These are phyloP conservation scores for Pythium sp. DNA, from an alignment of 352 stramenopile genomes.

Conservation along the genomic window DNA sequence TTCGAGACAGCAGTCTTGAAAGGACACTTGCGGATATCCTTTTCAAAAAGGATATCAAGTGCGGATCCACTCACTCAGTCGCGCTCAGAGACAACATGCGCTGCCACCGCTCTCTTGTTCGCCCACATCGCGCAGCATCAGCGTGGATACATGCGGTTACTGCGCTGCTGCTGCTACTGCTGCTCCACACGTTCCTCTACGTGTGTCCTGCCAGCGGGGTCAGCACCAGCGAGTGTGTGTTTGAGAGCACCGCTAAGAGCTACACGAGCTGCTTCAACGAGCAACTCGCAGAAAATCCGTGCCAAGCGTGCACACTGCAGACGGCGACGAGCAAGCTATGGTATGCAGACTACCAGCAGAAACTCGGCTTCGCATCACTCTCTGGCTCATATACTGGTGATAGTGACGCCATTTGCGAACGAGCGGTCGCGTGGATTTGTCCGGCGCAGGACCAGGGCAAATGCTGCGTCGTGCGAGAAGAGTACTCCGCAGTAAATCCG, in stretches of 20 bases:
- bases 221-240: constrained; percentile 4
- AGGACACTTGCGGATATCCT: too few species aligned
- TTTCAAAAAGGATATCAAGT: too few species aligned
- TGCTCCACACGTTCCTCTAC: neutral
- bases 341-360: constrained; percentile 15
- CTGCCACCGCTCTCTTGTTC: neutral
- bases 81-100: neutral
- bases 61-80: neutral
- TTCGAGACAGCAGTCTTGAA: too few species aligned
- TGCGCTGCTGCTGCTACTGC: neutral
- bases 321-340: constrained; percentile 2
- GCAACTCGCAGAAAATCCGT: neutral
- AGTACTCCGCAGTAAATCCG: neutral
- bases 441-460: constrained; percentile 7
- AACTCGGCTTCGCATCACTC: neutral
- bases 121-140: neutral
- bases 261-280: constrained; percentile 12
- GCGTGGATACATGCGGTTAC: neutral
- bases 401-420: constrained; percentile 12
- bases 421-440: constrained; percentile 21
- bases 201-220: neutral
- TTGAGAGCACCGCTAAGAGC: constrained; percentile 8
- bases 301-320: neutral
- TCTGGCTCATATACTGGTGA: neutral
- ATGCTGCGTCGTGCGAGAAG: constrained; percentile 18